Base-by-base conservation (phyloP, 208 protist genomes). In the Phytomonas sp. region DNA sequence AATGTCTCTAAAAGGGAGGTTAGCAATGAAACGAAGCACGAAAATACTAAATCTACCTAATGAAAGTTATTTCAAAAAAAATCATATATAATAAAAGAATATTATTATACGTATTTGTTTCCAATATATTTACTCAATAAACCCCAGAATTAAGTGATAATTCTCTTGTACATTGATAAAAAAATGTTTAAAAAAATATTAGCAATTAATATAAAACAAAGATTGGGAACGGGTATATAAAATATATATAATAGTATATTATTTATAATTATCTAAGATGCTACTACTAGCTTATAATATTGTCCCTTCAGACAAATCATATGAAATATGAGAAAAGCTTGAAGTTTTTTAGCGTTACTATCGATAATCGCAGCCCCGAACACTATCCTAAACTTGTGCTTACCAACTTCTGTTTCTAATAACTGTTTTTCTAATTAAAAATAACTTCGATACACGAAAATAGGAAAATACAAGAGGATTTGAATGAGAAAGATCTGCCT, bases 211-310 rank as follows among this genome's bases (percentile, higher is more conserved):
- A 36, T n/a, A 52, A 60, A 16, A 33, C 23, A 37, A 33, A 65
- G 19, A 65, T 5, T 65, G 23, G 8, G 59, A 52, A 60, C 7
- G 7, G 4, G 26, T 49, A 65, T 49, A 65, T n/a, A 60, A 26
- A 64, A 65, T 26, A 65, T 26, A 65, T 49, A 11, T 65, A 65
- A 65, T 65, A 65, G 8, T 40, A 26, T 45, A 60, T n/a, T 65
- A 60, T 23, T n/a, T 6, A 7, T 16, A 26, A 56, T 56, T 26
- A 56, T 56, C 45, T 56, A 5, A 56, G 19, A 56, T 56, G 10
- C 45, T 56, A 56, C 45, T 56, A 26, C 45, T 56, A 56, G 23
- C 16, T 26, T 65, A 36, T 23, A 65, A 65, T 37, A 56, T 6
- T 65, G 19, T 65, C 61, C 6, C 61, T 65, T 45, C 16, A 45